Base-by-base conservation (phyloP, 1,139 yeast species). In the Geotrichum bryndzae region DNA sequence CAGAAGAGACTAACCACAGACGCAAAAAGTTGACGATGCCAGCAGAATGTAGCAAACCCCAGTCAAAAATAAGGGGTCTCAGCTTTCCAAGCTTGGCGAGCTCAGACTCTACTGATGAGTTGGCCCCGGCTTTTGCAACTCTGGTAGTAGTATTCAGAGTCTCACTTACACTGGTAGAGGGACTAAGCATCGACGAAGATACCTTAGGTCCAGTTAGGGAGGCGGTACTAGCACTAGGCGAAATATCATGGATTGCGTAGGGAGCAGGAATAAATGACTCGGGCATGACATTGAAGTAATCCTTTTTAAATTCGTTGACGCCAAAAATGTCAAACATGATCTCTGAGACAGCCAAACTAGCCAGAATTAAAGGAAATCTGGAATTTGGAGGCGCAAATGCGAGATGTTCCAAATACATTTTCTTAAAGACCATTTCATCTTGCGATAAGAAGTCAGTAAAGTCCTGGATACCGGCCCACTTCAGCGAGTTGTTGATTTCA, bases 1-100 rank as follows among this genome's bases (percentile, higher is more conserved):
- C 88, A 55, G 79, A 78, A 0, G 95, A 84, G 59, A 81, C 84
- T 66, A 82, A 84, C 96, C 96, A 89, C 58, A 87, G 76, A 54
- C 82, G 79, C 67, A 88, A 77, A 67, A 86, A 80, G 66, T 82
- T 82, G 59, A 80, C 76, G 79, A 86, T 80, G 50, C 86, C 80
- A 55, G 79, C 76, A 69, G 82, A 83, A 65, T 84, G 85, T 73
- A 86, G 74, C 50, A 82, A 70, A 61, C 80, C 84, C 82, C 88
- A 83, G 59, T 81, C 78, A 66, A 84, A 80, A 58, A 84, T 77
- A 25, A 81, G 76, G 23, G 77, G 76, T 59, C 77, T 76, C 59
- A 85, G 75, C 56, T 70, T 71, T 54, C 69, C 70, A 50, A 68
- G 63, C 60, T 60, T 66, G 59, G 63, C 67, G 7, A 63, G 60